Base-by-base conservation (phyloP, 805 yeast genomes). In the Yamadazyma ubonensis region DNA sequence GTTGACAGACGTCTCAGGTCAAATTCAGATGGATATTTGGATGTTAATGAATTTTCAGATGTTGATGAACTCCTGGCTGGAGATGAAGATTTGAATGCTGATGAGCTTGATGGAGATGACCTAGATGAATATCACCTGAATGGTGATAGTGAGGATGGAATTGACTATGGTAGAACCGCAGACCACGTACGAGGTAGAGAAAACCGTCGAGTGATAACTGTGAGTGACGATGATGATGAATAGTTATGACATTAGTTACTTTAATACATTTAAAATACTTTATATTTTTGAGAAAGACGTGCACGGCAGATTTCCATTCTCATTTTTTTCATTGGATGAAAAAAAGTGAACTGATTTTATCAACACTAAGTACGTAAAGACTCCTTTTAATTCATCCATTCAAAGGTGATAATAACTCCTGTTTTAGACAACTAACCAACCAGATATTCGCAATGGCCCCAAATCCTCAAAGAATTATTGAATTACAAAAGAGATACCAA, bases 391-490 rank as follows among this genome's bases (percentile, higher is more conserved):
- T 18, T 27, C 7, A 3, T 8, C 10, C 14, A 27, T 27, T 27
- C 6, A 10, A 10, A 22, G 18, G 5, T 15, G 8, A 19, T 20
- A 12, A n/a, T 32, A 18, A 32, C 19, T 19, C 6, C 19, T 12
- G 19, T 12, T 6, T 4, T 23, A 23, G 26, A 10, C 26, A 23
- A 27, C 17, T 15, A 27, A 27, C 30, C 10, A 7, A 11, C 18
- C 17, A 11, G 19, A 23, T n/a, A 28, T 14, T 21, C 33, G 54
- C 42, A 23, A 66, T 67, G 71, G 50, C 50, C 19, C 50, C 50
- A 41, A 63, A 69, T 61, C 75, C 75, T 43, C 73, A 69, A 54
- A 69, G 73, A 67, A 63, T 69, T 43, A 69, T 69, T 46, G 58
- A 63, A 41, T 67, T 69, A 56, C 75, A 69, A 55, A 67, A 62